Evolutionary conservation across 768 basidiomycete species (phyloP).

Genomic region (Hortiboletus campestris): DNA sequence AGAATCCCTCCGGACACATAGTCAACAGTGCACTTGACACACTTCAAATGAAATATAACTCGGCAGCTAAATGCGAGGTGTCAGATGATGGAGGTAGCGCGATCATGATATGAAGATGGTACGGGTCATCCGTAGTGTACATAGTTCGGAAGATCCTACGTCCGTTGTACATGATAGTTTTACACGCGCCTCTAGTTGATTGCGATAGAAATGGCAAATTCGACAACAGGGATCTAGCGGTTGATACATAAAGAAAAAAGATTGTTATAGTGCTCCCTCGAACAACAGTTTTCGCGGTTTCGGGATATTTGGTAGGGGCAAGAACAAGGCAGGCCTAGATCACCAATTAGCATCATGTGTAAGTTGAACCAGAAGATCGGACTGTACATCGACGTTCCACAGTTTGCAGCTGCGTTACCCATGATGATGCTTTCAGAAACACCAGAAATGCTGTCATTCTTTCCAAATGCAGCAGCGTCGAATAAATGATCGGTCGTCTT

Average conservation of each 20-base stretch:
- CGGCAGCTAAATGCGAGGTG: too few species aligned
- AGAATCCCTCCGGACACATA: neutral
- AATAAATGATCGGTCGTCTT: slow-evolving; percentile 99
- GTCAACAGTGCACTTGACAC: neutral
- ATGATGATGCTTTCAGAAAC: slow-evolving; percentile 99
- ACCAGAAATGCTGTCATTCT: slow-evolving; percentile 91
- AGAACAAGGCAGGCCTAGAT: slow-evolving; percentile 36
- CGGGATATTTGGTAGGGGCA: slow-evolving; percentile 31
- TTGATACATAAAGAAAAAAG: neutral
- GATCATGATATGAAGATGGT: too few species aligned
- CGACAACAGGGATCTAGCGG: neutral
- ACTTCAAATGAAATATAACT: too few species aligned
- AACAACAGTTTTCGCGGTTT: slow-evolving; percentile 37
- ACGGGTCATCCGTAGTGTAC: neutral
- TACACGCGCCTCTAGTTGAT: neutral
- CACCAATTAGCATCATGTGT: slow-evolving; percentile 1
- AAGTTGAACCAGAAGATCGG: neutral
- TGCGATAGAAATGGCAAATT: neutral
- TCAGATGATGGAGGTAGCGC: neutral
- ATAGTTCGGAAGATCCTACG: neutral
- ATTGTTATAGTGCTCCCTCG: slow-evolving; percentile 30
- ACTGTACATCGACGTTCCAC: slow-evolving; percentile 89
- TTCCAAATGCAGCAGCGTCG: slow-evolving; percentile 94
- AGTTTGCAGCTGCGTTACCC: slow-evolving; percentile 93
- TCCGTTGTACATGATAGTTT: neutral